A percentile compares a stretch with the other conserved stretches of the same genome.
phyloP scores from a whole-genome alignment of 106 monocot species.

The Allium sativum region DNA sequence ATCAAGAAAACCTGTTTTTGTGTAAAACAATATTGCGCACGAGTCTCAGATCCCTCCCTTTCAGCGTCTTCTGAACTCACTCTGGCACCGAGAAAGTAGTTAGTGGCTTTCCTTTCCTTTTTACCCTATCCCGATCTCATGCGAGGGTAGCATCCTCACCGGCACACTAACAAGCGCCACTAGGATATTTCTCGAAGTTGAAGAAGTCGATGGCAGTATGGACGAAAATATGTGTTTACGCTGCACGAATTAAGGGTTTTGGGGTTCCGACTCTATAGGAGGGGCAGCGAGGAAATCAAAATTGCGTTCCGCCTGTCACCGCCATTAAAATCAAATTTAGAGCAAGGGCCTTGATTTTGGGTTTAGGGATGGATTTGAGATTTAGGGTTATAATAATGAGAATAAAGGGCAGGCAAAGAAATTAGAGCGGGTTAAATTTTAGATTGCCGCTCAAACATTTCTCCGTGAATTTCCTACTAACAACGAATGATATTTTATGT shows the following conservation, averaged over 20 bases:
- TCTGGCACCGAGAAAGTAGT: constrained; percentile 80
- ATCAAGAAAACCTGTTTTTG: constrained; percentile 74
- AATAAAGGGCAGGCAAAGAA: too few relatives aligned
- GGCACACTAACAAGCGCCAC: constrained; percentile 59
- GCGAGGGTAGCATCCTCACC: constrained; percentile 64
- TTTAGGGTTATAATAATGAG: too few relatives aligned
- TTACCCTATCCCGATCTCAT: constrained; percentile 64
- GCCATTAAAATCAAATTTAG: too few relatives aligned
- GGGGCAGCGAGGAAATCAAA: constrained; percentile 47
- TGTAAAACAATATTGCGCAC: constrained; percentile 71
- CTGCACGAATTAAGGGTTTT: constrained; percentile 13
- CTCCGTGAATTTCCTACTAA: too few relatives aligned
- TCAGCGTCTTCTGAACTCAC: constrained; percentile 72
- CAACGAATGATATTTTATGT: too few relatives aligned
- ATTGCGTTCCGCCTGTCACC: constrained; percentile 15
- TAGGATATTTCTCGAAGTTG: constrained; percentile 20
- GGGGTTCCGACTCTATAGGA: constrained; percentile 18
- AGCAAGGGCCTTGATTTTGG: too few relatives aligned
- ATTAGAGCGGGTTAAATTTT: too few relatives aligned
- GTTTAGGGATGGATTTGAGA: too few relatives aligned
- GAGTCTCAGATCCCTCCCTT: constrained; percentile 65
- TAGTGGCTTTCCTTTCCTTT: constrained; percentile 40
- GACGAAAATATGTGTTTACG: constrained; percentile 18
- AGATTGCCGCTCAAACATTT: too few relatives aligned
- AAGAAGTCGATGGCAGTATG: constrained; percentile 10